Evolutionary conservation across 164 flowering plant species (phyloP).

Genomic region (Euptelea pleiosperma): DNA sequence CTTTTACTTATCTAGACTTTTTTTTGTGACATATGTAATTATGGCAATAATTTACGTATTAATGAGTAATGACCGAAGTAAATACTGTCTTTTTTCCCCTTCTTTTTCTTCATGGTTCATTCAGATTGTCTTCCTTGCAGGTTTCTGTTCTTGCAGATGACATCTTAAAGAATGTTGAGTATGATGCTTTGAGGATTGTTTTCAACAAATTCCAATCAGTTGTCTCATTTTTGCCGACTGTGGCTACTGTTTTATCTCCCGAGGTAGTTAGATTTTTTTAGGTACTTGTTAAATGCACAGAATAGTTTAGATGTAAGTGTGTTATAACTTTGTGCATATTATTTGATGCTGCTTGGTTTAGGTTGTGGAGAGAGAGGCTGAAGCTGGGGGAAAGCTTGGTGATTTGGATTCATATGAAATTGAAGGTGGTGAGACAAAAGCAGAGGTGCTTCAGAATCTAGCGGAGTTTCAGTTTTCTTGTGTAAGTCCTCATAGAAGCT

Average conservation of each 20-base stretch:
- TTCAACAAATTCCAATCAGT: slow-evolving; percentile 87
- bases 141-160: slow-evolving; percentile 93
- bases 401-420: slow-evolving; percentile 84
- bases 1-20: too few relatives aligned
- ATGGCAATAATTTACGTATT: not conserved
- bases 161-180: slow-evolving; percentile 88
- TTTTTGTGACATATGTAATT: too few relatives aligned
- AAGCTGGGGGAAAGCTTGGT: slow-evolving; percentile 81
- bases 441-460: slow-evolving; percentile 84
- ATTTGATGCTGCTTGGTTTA: slow-evolving; percentile 20
- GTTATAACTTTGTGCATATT: not conserved
- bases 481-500: slow-evolving; percentile 64
- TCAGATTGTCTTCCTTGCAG: slow-evolving; percentile 33
- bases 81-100: not conserved
- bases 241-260: slow-evolving; percentile 81
- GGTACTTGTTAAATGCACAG: not conserved
- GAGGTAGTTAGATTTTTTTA: slow-evolving; percentile 46
- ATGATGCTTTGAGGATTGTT: slow-evolving; percentile 80
- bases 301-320: not conserved
- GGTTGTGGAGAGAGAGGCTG: slow-evolving; percentile 87
- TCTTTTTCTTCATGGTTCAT: not conserved
- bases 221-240: slow-evolving; percentile 72
- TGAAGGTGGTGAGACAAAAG: slow-evolving; percentile 88
- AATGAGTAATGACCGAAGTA: not conserved
- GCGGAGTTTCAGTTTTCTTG: slow-evolving; percentile 92